These are phyloP conservation scores for Sporothrix curviconia DNA, from an alignment of 2,329 filamentous ascomycete species.

Conservation along the genomic window DNA sequence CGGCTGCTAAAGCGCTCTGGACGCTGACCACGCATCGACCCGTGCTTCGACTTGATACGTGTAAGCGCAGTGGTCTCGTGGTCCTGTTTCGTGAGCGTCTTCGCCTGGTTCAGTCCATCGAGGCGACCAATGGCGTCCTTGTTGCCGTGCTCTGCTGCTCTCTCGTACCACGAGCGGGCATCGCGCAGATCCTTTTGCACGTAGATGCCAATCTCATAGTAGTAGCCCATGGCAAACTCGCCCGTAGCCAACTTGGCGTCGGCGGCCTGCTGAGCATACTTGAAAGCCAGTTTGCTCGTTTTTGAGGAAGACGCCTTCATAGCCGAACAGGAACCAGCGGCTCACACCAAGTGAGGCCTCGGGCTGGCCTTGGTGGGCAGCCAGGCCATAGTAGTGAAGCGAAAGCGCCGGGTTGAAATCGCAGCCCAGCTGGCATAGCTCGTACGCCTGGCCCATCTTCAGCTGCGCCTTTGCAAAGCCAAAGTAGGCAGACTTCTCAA, in stretches of 20 bases:
- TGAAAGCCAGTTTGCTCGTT: slow-evolving; percentile 91
- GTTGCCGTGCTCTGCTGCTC: slow-evolving; percentile 85
- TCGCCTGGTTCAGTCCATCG: slow-evolving; percentile 75
- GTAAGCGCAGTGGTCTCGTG: slow-evolving; percentile 88
- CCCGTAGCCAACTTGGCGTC: slow-evolving; percentile 75
- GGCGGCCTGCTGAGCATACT: slow-evolving; percentile 83
- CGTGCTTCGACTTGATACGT: slow-evolving; percentile 76
- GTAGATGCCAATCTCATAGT: slow-evolving; percentile 92
- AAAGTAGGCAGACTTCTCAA: slow-evolving; percentile 92
- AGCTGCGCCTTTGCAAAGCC: slow-evolving; percentile 94
- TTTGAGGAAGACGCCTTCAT: slow-evolving; percentile 86
- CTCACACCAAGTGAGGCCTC: slow-evolving; percentile 95
- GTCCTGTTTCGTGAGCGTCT: slow-evolving; percentile 79
- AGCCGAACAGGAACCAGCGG: slow-evolving; percentile 97
- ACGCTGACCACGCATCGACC: slow-evolving; percentile 57
- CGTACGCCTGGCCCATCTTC: slow-evolving; percentile 94
- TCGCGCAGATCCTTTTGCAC: slow-evolving; percentile 76
- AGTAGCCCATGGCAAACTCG: slow-evolving; percentile 96
- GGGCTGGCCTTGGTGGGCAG: slow-evolving; percentile 82
- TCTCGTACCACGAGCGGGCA: slow-evolving; percentile 82
- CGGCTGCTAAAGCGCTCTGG: slow-evolving; percentile 49
- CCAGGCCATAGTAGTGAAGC: slow-evolving; percentile 90
- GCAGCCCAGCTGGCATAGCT: slow-evolving; percentile 86
- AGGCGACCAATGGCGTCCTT: slow-evolving; percentile 77
- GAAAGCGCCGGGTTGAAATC: slow-evolving; percentile 92